Evolutionary conservation across 2,329 filamentous ascomycete species (phyloP).

Genomic region (Trichophyton mentagrophytes): DNA sequence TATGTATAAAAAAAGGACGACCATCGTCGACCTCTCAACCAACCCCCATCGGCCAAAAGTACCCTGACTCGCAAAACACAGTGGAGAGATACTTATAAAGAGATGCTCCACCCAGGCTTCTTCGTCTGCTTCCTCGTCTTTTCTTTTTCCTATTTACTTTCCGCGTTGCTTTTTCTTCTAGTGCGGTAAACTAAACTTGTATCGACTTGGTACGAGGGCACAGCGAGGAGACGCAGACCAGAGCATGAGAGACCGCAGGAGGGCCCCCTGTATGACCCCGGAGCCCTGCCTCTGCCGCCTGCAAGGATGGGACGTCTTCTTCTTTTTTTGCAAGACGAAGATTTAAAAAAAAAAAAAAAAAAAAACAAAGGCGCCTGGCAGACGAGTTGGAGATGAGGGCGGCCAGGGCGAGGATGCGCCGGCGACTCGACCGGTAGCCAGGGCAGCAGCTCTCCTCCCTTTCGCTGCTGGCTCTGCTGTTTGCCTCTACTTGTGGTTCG

Average conservation of each 20-base stretch:
- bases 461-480: no score
- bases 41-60: neutral
- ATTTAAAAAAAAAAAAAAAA: neutral
- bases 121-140: no score
- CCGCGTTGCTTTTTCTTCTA: neutral
- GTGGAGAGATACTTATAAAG: neutral
- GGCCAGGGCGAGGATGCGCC: no score
- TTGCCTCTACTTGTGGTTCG: neutral
- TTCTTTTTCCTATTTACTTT: no score
- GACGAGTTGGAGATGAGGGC: no score
- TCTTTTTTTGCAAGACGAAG: neutral
- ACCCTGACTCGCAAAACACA: constrained; percentile 1
- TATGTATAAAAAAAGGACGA: neutral
- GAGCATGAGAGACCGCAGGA: neutral
- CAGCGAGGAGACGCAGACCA: neutral
- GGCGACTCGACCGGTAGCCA: neutral
- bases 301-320: neutral
- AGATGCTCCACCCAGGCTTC: neutral
- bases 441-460: neutral
- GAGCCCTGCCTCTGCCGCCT: neutral
- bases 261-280: neutral
- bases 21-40: no score
- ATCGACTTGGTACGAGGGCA: neutral
- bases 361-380: no score
- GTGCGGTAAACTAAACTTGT: neutral